phyloP scores from a whole-genome alignment of 495 filamentous ascomycete species.

The Xylaria castorea region DNA sequence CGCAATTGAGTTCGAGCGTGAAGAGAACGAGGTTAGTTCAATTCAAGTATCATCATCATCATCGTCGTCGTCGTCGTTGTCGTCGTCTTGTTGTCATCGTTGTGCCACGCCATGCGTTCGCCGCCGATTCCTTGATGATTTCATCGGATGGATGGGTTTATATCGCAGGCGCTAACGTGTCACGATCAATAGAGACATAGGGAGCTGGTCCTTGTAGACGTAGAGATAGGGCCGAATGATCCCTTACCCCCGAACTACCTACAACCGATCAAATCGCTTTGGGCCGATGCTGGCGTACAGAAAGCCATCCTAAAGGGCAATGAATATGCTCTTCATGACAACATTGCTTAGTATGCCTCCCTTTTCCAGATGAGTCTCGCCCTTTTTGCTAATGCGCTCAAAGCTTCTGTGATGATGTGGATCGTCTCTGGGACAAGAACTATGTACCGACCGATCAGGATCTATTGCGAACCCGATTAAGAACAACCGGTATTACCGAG shows the following conservation, averaged over 20 bases:
- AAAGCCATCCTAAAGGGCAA: conserved; percentile 87
- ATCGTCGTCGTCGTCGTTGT: background rate
- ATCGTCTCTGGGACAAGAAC: conserved; percentile 83
- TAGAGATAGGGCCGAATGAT: conserved; percentile 80
- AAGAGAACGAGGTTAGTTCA: conserved; percentile 76
- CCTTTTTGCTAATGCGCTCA: conserved; percentile 21
- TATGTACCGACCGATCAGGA: conserved; percentile 98
- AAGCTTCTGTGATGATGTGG: conserved; percentile 91
- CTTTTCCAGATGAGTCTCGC: background rate
- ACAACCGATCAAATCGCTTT: conserved; percentile 81
- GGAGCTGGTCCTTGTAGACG: conserved; percentile 62
- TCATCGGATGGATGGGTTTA: conserved; percentile 22
- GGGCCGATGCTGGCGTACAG: conserved; percentile 84
- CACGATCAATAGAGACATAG: conserved; percentile 53
- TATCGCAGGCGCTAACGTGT: conserved; percentile 37
- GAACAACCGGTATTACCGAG: conserved; percentile 97
- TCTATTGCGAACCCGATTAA: conserved; percentile 86
- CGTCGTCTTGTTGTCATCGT: background rate
- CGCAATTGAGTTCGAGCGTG: conserved; percentile 74
- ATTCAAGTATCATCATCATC: background rate
- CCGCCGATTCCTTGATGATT: background rate
- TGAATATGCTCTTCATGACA: conserved; percentile 96
- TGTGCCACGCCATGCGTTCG: background rate
- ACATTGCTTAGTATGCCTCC: conserved; percentile 82
- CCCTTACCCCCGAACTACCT: conserved; percentile 72